Conservation (phyloP, 441 rosid genomes). For the Breynia disticha region DNA sequence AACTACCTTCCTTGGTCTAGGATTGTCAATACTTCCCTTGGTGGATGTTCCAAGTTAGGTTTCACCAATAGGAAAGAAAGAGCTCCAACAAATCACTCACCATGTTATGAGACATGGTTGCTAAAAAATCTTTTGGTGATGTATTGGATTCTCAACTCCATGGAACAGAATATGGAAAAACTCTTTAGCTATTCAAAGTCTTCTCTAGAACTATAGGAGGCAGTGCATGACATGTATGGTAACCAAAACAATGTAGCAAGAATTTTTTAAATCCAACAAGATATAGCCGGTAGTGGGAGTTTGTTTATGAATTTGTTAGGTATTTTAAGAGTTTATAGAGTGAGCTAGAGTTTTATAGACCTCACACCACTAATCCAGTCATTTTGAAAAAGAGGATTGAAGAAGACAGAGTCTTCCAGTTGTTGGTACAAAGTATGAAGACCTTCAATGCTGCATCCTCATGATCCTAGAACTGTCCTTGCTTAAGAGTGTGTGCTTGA, state of each 20-base stretch:
- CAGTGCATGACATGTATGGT: background rate
- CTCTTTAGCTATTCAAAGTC: background rate
- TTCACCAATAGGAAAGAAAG: background rate
- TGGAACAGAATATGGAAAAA: background rate
- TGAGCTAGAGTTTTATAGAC: background rate
- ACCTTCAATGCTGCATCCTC: background rate
- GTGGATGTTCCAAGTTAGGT: background rate
- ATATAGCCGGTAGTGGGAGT: background rate
- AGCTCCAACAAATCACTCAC: background rate
- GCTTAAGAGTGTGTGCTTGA: background rate
- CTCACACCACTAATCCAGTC: background rate
- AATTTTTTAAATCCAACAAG: background rate
- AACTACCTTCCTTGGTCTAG: background rate
- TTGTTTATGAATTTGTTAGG: background rate
- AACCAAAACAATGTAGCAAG: background rate
- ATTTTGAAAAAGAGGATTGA: background rate
- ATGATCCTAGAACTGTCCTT: background rate
- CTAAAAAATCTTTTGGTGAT: background rate
- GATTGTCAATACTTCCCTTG: background rate
- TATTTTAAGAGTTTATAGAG: background rate
- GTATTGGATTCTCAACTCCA: slow-evolving; percentile 5
- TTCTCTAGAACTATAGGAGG: background rate
- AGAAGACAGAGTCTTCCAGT: background rate
- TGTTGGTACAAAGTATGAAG: background rate
- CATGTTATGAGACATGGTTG: background rate